Conservation (phyloP, 768 basidiomycete genomes). For the Podaxis rugospora region DNA sequence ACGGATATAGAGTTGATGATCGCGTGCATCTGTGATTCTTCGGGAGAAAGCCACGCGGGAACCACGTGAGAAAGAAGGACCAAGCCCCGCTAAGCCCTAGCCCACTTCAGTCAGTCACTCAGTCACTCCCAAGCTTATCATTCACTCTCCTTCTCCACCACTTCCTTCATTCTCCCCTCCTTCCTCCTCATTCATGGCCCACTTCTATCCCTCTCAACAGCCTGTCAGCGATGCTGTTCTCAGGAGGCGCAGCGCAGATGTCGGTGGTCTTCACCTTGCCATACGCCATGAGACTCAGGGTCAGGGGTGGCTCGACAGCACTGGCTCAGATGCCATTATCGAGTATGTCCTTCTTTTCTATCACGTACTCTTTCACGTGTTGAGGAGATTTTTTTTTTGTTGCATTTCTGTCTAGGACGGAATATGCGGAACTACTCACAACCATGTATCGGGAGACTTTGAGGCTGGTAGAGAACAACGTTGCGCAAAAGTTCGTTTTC, state of each 20-base stretch:
- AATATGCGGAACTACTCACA: conserved; percentile 77
- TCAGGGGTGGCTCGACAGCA: conserved; percentile 65
- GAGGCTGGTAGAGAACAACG: conserved; percentile 25
- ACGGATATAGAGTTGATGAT: no score
- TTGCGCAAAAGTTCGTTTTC: conserved; percentile 56
- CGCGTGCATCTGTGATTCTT: neutral
- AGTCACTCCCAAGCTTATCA: conserved; percentile 10
- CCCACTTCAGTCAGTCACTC: neutral
- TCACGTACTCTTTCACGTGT: neutral
- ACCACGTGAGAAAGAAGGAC: conserved; percentile 36
- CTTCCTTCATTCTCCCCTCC: conserved; percentile 9
- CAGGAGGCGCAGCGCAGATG: conserved; percentile 73
- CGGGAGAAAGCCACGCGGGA: conserved; percentile 33
- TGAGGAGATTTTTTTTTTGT: neutral
- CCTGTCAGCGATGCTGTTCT: conserved; percentile 7
- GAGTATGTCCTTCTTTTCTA: conserved; percentile 36
- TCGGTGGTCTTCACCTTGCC: conserved; percentile 84
- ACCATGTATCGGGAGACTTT: conserved; percentile 83
- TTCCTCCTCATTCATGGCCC: conserved; percentile 5
- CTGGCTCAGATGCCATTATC: conserved; percentile 24
- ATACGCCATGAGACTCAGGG: conserved; percentile 58
- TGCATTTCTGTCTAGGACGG: conserved; percentile 30
- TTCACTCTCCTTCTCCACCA: conserved; percentile 15
- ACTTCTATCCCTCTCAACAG: neutral
- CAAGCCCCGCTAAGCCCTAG: neutral